Conservation (phyloP, 176 grass and related monocot species). For the Aegilops umbellulata region DNA sequence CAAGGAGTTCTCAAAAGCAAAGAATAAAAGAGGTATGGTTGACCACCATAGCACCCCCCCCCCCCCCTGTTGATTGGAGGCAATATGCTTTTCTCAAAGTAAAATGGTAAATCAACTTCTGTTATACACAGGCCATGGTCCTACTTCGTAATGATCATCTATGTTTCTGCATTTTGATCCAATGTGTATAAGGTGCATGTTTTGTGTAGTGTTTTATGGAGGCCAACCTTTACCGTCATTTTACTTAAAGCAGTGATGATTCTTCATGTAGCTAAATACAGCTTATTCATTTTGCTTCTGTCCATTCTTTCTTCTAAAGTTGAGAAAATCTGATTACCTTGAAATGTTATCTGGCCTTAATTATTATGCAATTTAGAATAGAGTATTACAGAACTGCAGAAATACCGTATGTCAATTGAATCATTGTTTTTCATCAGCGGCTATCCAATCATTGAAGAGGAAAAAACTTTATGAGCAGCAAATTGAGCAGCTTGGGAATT, state of each 20-base stretch:
- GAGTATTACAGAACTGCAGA: not conserved
- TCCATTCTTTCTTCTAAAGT: not conserved
- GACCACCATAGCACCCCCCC: not conserved
- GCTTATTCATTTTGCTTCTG: not conserved
- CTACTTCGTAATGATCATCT: not conserved
- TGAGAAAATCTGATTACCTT: not conserved
- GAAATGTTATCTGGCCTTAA: not conserved
- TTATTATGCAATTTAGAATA: not conserved
- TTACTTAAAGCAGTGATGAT: not conserved
- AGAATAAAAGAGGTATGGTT: conserved; percentile 64
- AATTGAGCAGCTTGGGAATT: conserved; percentile 83
- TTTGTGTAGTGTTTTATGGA: not conserved
- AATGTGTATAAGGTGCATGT: not conserved
- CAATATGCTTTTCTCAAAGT: not conserved
- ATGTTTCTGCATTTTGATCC: not conserved
- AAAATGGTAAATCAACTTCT: not conserved
- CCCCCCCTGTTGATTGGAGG: not conserved
- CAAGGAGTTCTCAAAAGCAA: conserved; percentile 73
- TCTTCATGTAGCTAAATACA: not conserved
- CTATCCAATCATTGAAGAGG: conserved; percentile 75
- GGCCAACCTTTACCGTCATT: not conserved
- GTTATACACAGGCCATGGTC: not conserved
- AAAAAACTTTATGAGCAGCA: conserved; percentile 81
- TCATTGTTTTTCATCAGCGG: conserved; percentile 37
- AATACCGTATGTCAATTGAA: not conserved